Percentiles rank a stretch among this genome's conserved stretches.
Conservation (phyloP, 495 filamentous ascomycete genomes). For the Podospora pseudoanserina region DNA sequence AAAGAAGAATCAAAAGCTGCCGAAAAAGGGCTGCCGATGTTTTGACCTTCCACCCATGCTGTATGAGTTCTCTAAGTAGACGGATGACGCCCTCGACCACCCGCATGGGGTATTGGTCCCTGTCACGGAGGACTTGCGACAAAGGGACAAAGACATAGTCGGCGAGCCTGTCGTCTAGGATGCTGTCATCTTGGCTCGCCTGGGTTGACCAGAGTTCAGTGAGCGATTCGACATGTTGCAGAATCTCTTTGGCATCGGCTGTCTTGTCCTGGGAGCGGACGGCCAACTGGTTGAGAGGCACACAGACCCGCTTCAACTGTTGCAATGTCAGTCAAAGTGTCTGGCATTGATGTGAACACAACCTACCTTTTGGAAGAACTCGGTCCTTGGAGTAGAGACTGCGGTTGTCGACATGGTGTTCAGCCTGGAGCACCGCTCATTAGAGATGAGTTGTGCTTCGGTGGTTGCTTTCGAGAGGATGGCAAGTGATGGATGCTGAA, state of each 20-base stretch:
- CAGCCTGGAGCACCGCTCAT: not conserved
- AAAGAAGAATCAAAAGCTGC: slow-evolving; percentile 81
- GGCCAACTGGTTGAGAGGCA: slow-evolving; percentile 69
- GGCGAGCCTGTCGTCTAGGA: slow-evolving; percentile 75
- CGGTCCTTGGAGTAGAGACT: slow-evolving; percentile 21
- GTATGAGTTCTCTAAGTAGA: slow-evolving; percentile 67
- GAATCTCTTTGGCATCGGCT: slow-evolving; percentile 52
- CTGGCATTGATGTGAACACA: not conserved
- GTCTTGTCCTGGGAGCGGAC: slow-evolving; percentile 56
- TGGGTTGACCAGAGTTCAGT: slow-evolving; percentile 51
- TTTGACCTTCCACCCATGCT: slow-evolving; percentile 69
- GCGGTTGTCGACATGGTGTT: slow-evolving; percentile 22
- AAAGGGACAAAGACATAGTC: slow-evolving; percentile 95
- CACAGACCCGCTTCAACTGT: slow-evolving; percentile 56
- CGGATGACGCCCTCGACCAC: slow-evolving; percentile 71
- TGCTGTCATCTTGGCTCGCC: slow-evolving; percentile 44
- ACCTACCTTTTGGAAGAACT: slow-evolving; percentile 33
- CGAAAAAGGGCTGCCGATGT: slow-evolving; percentile 67
- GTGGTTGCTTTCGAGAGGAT: not conserved
- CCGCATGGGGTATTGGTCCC: slow-evolving; percentile 64
- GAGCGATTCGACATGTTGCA: slow-evolving; percentile 53
- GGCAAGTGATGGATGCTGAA: not conserved
- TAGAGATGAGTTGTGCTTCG: not conserved
- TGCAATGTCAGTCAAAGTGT: not conserved
- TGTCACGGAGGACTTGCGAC: slow-evolving; percentile 76